Evolutionary conservation across 768 basidiomycete species (phyloP).

Genomic region (Pulveroboletus sp.): DNA sequence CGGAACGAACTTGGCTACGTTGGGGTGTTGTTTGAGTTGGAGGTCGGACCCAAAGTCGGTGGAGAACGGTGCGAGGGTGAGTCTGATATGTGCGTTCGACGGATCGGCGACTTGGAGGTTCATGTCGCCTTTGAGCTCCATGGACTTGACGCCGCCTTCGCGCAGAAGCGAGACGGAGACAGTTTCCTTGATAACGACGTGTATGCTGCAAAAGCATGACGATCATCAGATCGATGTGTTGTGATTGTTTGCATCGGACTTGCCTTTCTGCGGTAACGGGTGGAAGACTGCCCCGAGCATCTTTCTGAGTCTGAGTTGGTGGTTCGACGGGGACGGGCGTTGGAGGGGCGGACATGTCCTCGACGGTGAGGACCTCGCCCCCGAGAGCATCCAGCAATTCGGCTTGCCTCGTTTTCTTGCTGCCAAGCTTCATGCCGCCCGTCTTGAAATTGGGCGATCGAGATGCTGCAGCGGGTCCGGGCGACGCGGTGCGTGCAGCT

Average conservation of each 20-base stretch:
- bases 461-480: constrained; percentile 42
- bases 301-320: constrained; percentile 40
- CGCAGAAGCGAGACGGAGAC: constrained; percentile 78
- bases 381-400: constrained; percentile 87
- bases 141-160: constrained; percentile 85
- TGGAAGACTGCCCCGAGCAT: constrained; percentile 63
- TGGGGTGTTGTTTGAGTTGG: constrained; percentile 97
- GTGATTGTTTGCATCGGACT: not conserved
- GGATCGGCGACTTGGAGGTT: constrained; percentile 83
- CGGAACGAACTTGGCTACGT: constrained; percentile 81
- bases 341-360: constrained; percentile 46
- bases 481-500: constrained; percentile 40
- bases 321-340: constrained; percentile 49
- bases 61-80: constrained; percentile 56
- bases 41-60: constrained; percentile 62
- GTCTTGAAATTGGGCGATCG: constrained; percentile 86
- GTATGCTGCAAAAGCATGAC: constrained; percentile 53
- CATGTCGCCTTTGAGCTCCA: constrained; percentile 95
- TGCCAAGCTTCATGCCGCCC: constrained; percentile 93
- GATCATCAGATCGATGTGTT: not conserved
- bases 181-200: constrained; percentile 80
- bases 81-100: constrained; percentile 62
- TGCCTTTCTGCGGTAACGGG: constrained; percentile 77
- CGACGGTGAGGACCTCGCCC: constrained; percentile 60
- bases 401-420: constrained; percentile 86